phyloP scores from a whole-genome alignment of 768 basidiomycete genomes.

The Pleurotus giganteus region DNA sequence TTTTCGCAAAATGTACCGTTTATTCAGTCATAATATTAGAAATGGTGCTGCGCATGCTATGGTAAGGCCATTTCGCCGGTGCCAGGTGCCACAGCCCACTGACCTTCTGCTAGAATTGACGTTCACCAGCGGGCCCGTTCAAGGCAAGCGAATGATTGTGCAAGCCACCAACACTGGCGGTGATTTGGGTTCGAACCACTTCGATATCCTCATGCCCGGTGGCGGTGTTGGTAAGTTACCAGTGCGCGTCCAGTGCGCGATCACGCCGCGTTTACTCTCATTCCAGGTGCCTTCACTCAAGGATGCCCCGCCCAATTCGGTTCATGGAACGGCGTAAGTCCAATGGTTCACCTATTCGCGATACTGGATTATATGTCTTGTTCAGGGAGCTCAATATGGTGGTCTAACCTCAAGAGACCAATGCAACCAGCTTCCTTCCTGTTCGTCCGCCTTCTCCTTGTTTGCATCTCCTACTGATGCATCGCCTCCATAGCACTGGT shows the following conservation, averaged over 20 bases:
- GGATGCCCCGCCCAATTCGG: constrained; percentile 8
- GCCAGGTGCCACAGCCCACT: not conserved
- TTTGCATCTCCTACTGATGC: not conserved
- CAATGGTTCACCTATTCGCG: not conserved
- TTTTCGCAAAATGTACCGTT: not conserved
- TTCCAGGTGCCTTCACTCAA: not conserved
- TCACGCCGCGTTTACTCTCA: not conserved
- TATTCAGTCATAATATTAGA: not conserved
- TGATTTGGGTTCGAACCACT: constrained; percentile 3
- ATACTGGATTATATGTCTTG: not conserved
- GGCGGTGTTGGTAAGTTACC: constrained; percentile 2
- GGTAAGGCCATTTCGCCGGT: too few species aligned
- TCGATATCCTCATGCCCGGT: constrained; percentile 9
- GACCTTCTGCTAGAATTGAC: not conserved
- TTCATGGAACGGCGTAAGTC: constrained; percentile 8
- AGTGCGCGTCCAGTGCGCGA: not conserved
- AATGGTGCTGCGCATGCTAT: constrained; percentile 8
- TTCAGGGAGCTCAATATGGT: constrained; percentile 7
- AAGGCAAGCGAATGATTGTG: constrained; percentile 6
- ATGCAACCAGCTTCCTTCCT: constrained; percentile 3
- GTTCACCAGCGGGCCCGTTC: constrained; percentile 4
- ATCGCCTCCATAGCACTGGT: not conserved
- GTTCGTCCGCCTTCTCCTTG: not conserved
- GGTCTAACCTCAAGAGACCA: constrained; percentile 1
- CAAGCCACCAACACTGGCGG: constrained; percentile 8